A percentile compares a stretch with the other conserved stretches of the same genome.
phyloP scores from a whole-genome alignment of 108 stramenopile genomes.

The Cyclotella baltica region DNA sequence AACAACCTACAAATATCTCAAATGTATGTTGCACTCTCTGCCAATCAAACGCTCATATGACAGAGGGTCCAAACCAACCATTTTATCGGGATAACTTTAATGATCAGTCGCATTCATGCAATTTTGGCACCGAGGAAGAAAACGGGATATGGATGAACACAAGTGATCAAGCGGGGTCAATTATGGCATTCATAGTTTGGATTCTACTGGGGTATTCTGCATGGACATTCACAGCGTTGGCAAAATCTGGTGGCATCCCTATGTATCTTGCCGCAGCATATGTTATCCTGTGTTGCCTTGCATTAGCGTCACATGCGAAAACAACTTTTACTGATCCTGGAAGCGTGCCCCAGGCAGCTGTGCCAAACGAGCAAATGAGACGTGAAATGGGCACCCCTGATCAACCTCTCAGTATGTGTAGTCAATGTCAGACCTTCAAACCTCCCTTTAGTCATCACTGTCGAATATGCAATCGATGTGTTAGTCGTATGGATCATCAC shows the following conservation, averaged over 20 bases:
- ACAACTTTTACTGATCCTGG: constrained; percentile 95
- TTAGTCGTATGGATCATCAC: constrained; percentile 93
- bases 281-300: constrained; percentile 66
- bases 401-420: constrained; percentile 67
- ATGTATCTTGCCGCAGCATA: constrained; percentile 55
- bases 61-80: constrained; percentile 49
- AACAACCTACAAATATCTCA: constrained; percentile 15
- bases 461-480: constrained; percentile 95
- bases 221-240: constrained; percentile 72
- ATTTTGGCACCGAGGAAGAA: constrained; percentile 69
- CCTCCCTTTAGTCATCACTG: constrained; percentile 94
- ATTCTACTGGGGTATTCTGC: constrained; percentile 68
- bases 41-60: constrained; percentile 45
- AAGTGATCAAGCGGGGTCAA: constrained; percentile 76
- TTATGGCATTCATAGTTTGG: constrained; percentile 85
- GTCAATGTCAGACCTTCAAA: constrained; percentile 93
- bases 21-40: constrained; percentile 3
- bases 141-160: constrained; percentile 86
- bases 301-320: constrained; percentile 86
- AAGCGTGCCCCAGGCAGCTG: constrained; percentile 78
- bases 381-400: constrained; percentile 49
- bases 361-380: constrained; percentile 62
- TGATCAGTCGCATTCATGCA: constrained; percentile 70
- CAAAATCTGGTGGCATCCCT: constrained; percentile 63
- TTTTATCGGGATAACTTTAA: constrained; percentile 76